phyloP scores from a whole-genome alignment of 345 rosid species.

The Boechera divaricarpa region DNA sequence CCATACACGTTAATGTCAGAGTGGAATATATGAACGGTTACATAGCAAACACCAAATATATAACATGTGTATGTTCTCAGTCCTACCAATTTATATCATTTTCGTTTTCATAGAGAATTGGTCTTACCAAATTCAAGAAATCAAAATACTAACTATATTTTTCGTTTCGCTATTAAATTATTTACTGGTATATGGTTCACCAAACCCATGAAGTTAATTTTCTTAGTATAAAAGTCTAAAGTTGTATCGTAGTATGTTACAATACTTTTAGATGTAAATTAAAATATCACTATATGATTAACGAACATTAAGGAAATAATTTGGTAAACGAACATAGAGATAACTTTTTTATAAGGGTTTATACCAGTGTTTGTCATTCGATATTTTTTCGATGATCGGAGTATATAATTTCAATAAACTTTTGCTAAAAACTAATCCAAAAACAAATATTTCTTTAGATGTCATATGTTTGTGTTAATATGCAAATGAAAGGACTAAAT shows the following conservation, averaged over 20 bases:
- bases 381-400: no score
- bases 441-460: no score
- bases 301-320: slow-evolving; percentile 2
- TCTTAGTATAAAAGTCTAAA: slow-evolving; percentile 20
- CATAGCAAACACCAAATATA: not conserved
- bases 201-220: slow-evolving; percentile 20
- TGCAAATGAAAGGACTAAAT: no score
- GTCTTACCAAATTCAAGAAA: slow-evolving; percentile 25
- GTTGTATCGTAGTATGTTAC: slow-evolving; percentile 14
- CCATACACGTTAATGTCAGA: not conserved
- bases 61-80: not conserved
- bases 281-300: not conserved
- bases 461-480: no score
- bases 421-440: no score
- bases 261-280: not conserved
- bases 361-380: no score
- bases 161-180: not conserved
- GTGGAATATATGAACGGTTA: not conserved
- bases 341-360: not conserved
- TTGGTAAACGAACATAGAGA: not conserved
- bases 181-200: slow-evolving; percentile 27
- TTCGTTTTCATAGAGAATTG: slow-evolving; percentile 3
- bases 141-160: not conserved
- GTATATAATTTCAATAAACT: no score
- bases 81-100: slow-evolving; percentile 2